phyloP scores from a whole-genome alignment of 2,329 filamentous ascomycete species.

The Westerdykella ornata region DNA sequence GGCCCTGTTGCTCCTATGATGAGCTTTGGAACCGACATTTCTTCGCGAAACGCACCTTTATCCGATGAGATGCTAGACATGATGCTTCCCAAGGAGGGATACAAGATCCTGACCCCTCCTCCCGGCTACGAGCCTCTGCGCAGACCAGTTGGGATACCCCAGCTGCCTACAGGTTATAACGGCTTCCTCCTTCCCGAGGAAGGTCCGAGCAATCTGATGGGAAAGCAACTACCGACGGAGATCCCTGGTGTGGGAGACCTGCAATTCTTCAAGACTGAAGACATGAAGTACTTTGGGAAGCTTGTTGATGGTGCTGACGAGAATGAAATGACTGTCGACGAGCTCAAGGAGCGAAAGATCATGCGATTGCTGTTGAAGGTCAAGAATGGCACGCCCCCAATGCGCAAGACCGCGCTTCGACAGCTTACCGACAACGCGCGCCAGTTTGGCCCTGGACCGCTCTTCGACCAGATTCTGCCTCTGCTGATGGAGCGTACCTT shows the following conservation, averaged over 20 bases:
- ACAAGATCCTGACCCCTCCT: slow-evolving; percentile 84
- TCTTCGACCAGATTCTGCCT: slow-evolving; percentile 96
- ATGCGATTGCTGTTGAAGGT: slow-evolving; percentile 95
- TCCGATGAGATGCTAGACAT: slow-evolving; percentile 92
- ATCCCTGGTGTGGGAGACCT: slow-evolving; percentile 94
- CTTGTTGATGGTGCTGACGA: slow-evolving; percentile 91
- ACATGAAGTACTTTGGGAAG: slow-evolving; percentile 98
- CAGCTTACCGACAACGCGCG: slow-evolving; percentile 97
- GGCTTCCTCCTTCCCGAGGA: slow-evolving; percentile 99
- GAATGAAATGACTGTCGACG: slow-evolving; percentile 83
- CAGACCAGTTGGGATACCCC: slow-evolving; percentile 66
- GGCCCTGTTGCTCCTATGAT: slow-evolving; percentile 29
- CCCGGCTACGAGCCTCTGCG: slow-evolving; percentile 84
- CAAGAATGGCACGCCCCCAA: slow-evolving; percentile 97
- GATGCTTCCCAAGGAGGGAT: slow-evolving; percentile 86
- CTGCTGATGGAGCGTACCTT: slow-evolving; percentile 97
- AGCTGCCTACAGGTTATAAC: slow-evolving; percentile 57
- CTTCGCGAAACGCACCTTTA: slow-evolving; percentile 69
- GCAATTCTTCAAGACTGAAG: slow-evolving; percentile 96
- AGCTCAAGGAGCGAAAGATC: slow-evolving; percentile 96
- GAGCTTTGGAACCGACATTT: slow-evolving; percentile 79
- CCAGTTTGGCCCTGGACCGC: slow-evolving; percentile 84
- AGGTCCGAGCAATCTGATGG: slow-evolving; percentile 70
- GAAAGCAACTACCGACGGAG: slow-evolving; percentile 88
- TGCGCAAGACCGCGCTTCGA: slow-evolving; percentile 95